Conservation (phyloP, 768 basidiomycete species). For the Hericium erinaceus region DNA sequence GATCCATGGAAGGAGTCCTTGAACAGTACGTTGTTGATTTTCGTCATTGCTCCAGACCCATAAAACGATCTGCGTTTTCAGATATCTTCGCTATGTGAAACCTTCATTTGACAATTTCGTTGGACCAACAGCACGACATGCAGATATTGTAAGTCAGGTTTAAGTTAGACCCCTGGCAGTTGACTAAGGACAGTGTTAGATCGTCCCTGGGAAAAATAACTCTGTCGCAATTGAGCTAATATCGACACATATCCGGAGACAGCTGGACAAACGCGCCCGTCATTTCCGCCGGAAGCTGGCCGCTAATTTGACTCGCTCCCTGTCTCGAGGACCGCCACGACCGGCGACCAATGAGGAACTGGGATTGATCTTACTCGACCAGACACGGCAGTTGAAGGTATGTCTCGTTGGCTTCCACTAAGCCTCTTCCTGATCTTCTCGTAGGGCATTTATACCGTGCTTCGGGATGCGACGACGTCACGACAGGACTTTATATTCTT, state of each 20-base stretch:
- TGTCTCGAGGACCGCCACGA: constrained; percentile 12
- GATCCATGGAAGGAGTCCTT: constrained; percentile 78
- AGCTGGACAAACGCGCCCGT: constrained; percentile 71
- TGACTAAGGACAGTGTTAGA: constrained; percentile 36
- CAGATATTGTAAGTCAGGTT: constrained; percentile 63
- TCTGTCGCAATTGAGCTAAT: constrained; percentile 89
- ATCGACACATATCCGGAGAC: constrained; percentile 77
- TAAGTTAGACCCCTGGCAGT: neutral
- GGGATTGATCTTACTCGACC: constrained; percentile 54
- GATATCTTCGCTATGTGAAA: constrained; percentile 92
- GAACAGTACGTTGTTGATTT: constrained; percentile 53
- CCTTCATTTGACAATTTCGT: constrained; percentile 93
- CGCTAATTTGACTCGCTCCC: constrained; percentile 14
- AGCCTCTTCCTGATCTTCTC: neutral
- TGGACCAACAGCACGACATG: constrained; percentile 73
- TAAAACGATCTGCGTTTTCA: constrained; percentile 20
- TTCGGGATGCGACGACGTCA: constrained; percentile 62
- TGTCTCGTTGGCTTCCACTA: neutral
- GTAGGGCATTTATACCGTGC: constrained; percentile 83
- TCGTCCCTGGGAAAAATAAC: constrained; percentile 92
- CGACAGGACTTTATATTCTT: constrained; percentile 92
- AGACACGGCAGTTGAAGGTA: constrained; percentile 80
- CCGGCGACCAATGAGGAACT: constrained; percentile 30
- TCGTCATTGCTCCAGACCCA: neutral
- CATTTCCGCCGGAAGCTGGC: constrained; percentile 71